Conservation (phyloP, 371 early-diverging fungal species). For the Apophysomyces ossiformis region DNA sequence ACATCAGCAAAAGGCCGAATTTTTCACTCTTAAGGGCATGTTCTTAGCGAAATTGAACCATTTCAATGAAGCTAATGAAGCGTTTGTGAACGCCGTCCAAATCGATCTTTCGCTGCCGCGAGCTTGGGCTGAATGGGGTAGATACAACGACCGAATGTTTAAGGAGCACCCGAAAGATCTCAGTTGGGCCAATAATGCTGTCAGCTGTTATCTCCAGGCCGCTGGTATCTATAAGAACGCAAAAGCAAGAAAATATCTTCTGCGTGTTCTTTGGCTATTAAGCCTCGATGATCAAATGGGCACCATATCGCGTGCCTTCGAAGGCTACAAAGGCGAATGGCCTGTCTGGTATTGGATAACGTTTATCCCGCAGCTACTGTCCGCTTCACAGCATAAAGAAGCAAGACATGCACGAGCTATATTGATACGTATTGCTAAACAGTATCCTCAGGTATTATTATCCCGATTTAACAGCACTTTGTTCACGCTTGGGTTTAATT, state of each 20-base stretch:
- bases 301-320: slow-evolving; percentile 81
- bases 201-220: slow-evolving; percentile 97
- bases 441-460: slow-evolving; percentile 85
- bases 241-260: slow-evolving; percentile 88
- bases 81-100: slow-evolving; percentile 94
- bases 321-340: slow-evolving; percentile 87
- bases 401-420: slow-evolving; percentile 82
- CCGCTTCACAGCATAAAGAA: slow-evolving; percentile 78
- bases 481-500: slow-evolving; percentile 9
- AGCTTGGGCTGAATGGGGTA: slow-evolving; percentile 98
- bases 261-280: slow-evolving; percentile 94
- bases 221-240: slow-evolving; percentile 87
- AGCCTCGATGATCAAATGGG: slow-evolving; percentile 87
- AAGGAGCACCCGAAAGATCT: slow-evolving; percentile 81
- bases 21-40: slow-evolving; percentile 94
- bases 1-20: slow-evolving; percentile 95
- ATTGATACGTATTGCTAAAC: slow-evolving; percentile 91
- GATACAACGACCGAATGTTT: slow-evolving; percentile 92
- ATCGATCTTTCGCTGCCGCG: slow-evolving; percentile 88
- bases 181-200: slow-evolving; percentile 88
- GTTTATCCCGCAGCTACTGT: slow-evolving; percentile 95
- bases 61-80: slow-evolving; percentile 90
- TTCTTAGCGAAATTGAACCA: slow-evolving; percentile 89
- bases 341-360: slow-evolving; percentile 98
- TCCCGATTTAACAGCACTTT: neutral